These are phyloP conservation scores for Gilbertella persicaria DNA, from an alignment of 371 early-diverging fungal species.

Conservation along the genomic window DNA sequence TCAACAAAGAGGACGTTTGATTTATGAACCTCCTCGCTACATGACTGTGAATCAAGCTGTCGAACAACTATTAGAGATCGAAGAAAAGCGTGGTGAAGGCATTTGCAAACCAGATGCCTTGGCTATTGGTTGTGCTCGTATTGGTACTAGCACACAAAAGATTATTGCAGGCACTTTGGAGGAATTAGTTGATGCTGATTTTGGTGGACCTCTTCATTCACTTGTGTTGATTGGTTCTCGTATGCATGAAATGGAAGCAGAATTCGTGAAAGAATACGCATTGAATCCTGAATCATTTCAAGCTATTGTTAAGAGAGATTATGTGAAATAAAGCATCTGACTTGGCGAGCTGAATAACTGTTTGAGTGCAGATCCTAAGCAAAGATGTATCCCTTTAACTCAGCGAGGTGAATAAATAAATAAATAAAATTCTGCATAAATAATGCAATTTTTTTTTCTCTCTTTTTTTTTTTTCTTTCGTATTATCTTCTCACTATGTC, in stretches of 20 bases:
- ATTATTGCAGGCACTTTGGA: conserved; percentile 87
- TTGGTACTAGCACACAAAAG: conserved; percentile 85
- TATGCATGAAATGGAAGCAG: conserved; percentile 95
- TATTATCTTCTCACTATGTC: background rate
- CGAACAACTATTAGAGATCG: conserved; percentile 92
- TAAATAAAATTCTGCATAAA: no score
- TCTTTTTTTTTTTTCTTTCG: background rate
- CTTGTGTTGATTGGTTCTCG: conserved; percentile 88
- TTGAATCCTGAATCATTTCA: conserved; percentile 72
- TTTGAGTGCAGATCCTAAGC: no score
- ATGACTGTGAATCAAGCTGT: conserved; percentile 97
- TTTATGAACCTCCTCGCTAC: conserved; percentile 97
- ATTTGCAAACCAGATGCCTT: conserved; percentile 81
- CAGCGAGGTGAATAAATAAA: background rate
- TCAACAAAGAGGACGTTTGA: conserved; percentile 71
- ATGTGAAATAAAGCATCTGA: conserved; percentile 35
- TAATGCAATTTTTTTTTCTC: background rate
- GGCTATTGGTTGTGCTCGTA: conserved; percentile 93
- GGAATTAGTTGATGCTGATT: conserved; percentile 82
- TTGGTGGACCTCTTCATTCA: conserved; percentile 98
- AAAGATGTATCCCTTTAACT: no score
- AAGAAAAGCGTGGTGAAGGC: conserved; percentile 70
- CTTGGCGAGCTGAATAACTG: no score
- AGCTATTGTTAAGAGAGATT: conserved; percentile 65
- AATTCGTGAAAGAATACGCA: conserved; percentile 80